Conservation (phyloP, 495 filamentous ascomycete genomes). For the Aspergillus nanangensis region DNA sequence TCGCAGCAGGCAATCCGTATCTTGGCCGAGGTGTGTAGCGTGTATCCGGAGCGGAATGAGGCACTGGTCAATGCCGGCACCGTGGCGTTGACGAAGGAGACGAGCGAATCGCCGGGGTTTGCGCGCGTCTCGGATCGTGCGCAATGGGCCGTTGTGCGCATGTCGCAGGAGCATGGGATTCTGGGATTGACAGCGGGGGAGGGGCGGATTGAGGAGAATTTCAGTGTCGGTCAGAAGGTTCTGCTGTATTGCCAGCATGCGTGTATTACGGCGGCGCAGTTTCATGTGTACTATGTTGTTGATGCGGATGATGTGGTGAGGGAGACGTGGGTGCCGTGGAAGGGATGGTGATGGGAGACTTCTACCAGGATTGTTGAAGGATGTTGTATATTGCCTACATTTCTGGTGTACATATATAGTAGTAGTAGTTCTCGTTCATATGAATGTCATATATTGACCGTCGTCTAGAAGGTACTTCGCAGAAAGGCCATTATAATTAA, state of each 20-base stretch:
- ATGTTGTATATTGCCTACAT: no score
- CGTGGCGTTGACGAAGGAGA: slow-evolving; percentile 14
- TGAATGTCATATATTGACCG: no score
- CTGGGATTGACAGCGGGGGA: slow-evolving; percentile 22
- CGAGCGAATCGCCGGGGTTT: slow-evolving; percentile 7
- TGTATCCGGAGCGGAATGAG: slow-evolving; percentile 25
- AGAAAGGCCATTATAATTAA: no score
- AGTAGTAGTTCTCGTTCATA: no score
- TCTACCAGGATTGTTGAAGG: no score
- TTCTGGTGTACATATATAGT: no score
- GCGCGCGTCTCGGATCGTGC: slow-evolving; percentile 6
- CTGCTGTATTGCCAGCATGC: slow-evolving; percentile 26
- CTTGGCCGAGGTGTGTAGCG: slow-evolving; percentile 17
- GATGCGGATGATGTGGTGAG: slow-evolving; percentile 21
- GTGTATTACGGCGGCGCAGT: slow-evolving; percentile 25
- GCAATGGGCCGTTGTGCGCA: slow-evolving; percentile 57
- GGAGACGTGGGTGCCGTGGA: slow-evolving; percentile 30
- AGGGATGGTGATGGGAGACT: no score
- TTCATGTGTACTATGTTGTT: slow-evolving; percentile 23
- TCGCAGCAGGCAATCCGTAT: slow-evolving; percentile 12
- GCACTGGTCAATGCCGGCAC: slow-evolving; percentile 20
- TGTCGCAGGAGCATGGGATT: slow-evolving; percentile 66
- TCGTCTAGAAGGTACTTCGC: no score
- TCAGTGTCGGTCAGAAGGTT: slow-evolving; percentile 25
- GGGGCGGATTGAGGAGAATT: slow-evolving; percentile 14